These are phyloP conservation scores for Raphidocelis subcapitata DNA, from an alignment of 139 green algal species.

Conservation along the genomic window DNA sequence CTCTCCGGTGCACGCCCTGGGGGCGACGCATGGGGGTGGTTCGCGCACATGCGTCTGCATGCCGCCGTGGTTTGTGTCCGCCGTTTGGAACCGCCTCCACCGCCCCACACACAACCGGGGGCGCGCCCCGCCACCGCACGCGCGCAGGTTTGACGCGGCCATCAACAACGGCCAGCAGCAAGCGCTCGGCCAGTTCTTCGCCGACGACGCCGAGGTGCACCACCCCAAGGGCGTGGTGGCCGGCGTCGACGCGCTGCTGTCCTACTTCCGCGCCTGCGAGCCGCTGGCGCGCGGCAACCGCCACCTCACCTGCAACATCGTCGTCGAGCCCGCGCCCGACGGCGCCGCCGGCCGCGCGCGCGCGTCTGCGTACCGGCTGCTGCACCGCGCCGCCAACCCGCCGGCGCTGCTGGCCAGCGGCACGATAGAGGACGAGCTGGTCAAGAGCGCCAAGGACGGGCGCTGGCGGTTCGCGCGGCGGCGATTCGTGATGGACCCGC, in stretches of 20 bases:
- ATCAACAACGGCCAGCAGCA: slow-evolving; percentile 27
- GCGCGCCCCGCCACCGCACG: not conserved
- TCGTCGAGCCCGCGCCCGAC: slow-evolving; percentile 17
- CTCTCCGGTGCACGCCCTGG: too few relatives aligned
- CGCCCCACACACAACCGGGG: too few relatives aligned
- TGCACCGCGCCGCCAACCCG: slow-evolving; percentile 21
- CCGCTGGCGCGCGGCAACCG: slow-evolving; percentile 28
- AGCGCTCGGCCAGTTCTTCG: slow-evolving; percentile 9
- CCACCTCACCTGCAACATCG: slow-evolving; percentile 29
- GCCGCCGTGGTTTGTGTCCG: too few relatives aligned
- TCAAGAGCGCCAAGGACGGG: slow-evolving; percentile 11
- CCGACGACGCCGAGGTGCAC: not conserved
- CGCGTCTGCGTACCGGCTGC: slow-evolving; percentile 19
- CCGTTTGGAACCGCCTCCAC: too few relatives aligned
- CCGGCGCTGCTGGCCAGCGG: slow-evolving; percentile 27
- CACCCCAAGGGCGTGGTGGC: slow-evolving; percentile 6
- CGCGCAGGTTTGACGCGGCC: slow-evolving; percentile 18
- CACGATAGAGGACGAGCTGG: slow-evolving; percentile 30
- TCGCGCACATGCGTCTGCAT: too few relatives aligned
- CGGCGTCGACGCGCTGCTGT: slow-evolving; percentile 7
- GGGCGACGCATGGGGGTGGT: too few relatives aligned
- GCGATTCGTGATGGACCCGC: slow-evolving; percentile 29
- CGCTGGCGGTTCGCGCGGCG: slow-evolving; percentile 25
- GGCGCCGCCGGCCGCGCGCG: slow-evolving; percentile 2
- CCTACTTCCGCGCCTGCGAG: slow-evolving; percentile 11